Percentiles rank a stretch among this genome's conserved stretches.
phyloP scores from a whole-genome alignment of 176 grass and related monocot species.

The Triticum timopheevii region DNA sequence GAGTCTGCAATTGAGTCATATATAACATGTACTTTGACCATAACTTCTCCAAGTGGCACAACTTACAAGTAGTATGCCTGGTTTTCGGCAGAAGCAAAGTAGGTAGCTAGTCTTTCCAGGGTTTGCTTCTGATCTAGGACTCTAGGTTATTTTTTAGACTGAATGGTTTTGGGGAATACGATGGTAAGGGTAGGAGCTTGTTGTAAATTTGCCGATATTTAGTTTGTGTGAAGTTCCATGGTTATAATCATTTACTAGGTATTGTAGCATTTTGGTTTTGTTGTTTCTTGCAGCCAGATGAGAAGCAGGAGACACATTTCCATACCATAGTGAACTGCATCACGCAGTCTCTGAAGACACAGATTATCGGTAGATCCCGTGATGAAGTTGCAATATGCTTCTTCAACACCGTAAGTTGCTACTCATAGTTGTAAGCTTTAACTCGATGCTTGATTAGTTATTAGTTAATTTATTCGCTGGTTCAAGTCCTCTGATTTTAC shows the following conservation, averaged over 20 bases:
- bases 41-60: neutral
- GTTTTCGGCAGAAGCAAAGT: neutral
- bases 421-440: neutral
- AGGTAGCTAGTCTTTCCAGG: neutral
- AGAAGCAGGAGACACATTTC: slow-evolving; percentile 69
- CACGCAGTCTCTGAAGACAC: slow-evolving; percentile 58
- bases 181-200: neutral
- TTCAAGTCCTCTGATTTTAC: neutral
- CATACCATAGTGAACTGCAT: slow-evolving; percentile 70
- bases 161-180: neutral
- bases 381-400: slow-evolving; percentile 95
- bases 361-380: slow-evolving; percentile 81
- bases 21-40: neutral
- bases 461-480: neutral
- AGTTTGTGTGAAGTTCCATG: neutral
- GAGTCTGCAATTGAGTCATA: neutral
- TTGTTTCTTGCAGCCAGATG: slow-evolving; percentile 42
- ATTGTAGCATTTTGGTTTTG: slow-evolving; percentile 8
- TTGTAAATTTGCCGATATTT: neutral
- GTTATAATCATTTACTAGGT: neutral
- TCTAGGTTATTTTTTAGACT: neutral
- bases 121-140: neutral
- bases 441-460: neutral
- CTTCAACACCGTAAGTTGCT: slow-evolving; percentile 82
- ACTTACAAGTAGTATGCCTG: neutral